Base-by-base conservation (phyloP, 208 protist genomes). In the Trypanosoma theileri region DNA sequence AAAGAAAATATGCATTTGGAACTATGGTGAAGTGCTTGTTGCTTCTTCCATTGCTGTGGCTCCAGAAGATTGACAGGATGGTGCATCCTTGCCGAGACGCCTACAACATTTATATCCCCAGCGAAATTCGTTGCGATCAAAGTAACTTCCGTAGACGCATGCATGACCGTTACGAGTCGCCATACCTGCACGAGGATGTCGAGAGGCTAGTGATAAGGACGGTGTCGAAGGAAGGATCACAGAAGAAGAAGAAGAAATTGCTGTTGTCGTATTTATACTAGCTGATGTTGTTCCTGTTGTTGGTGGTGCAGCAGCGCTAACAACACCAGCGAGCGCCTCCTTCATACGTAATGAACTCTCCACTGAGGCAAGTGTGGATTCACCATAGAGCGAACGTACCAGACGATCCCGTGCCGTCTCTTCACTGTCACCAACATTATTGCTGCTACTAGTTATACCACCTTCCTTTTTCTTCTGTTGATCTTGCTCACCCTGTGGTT, bases 41-140 rank as follows among this genome's bases (percentile, higher is more conserved):
- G 28, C 28, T 6, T 35, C 28, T 55, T 53, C 22, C 59, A 57
- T 4, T 59, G 46, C 41, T 70, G n/a, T 42, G 16, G 3, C 21
- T 56, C 3, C 22, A 41, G 41, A 17, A 16, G 46, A 46, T 42
- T 66, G 45, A 59, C 85, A 92, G 14, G 75, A 52, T 3, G 68
- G 61, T 17, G 83, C 80, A 58, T 92, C 83, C 46, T 82, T 84
- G 6, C 65, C 80, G 14, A 80, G 63, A 1, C 62, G 62, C 22
- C 73, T 73, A 61, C 91, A 96, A 73, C 91, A 96, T 66, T 79
- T 70, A 68, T 94, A 96, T 10, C 88, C 91, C 88, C 91, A 96
- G 3, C 22, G 40, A 59, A 88, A 92, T 19, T 28, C 59, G 17
- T 62, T 44, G 9, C 75, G 24, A 41, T 93, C 84, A 59, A 93